Conservation (phyloP, 139 green algal species). For the Chlorella sp. region DNA sequence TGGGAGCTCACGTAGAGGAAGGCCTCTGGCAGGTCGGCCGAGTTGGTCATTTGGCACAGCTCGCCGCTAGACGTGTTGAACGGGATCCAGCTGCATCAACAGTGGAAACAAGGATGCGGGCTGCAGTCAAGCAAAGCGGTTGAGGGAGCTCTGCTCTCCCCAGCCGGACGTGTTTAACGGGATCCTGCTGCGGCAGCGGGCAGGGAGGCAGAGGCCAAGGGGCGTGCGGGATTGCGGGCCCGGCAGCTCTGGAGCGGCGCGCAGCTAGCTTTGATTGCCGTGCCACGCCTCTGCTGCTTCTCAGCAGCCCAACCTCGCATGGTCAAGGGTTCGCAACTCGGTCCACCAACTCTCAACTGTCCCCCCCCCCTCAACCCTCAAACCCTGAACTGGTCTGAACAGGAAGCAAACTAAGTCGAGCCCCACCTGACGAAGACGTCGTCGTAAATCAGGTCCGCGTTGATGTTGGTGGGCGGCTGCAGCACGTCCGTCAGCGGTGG, state of each 20-base stretch:
- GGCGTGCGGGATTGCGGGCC: no score
- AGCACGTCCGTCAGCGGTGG: neutral
- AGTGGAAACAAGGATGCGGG: no score
- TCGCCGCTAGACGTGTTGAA: constrained; percentile 2
- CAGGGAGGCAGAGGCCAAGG: neutral
- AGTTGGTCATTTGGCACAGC: constrained; percentile 17
- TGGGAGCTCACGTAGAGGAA: constrained; percentile 12
- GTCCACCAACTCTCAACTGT: no score
- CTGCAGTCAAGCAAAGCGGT: neutral
- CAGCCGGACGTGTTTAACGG: no score
- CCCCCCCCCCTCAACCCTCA: no score
- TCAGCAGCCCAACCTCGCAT: neutral
- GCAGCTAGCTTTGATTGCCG: no score
- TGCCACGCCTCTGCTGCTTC: neutral
- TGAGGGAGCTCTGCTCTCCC: no score
- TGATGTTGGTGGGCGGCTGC: neutral
- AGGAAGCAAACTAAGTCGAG: no score
- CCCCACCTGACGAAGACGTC: constrained; percentile 23
- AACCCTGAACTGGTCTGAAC: no score
- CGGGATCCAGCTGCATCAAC: constrained; percentile 22
- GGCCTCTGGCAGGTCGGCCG: constrained; percentile 18
- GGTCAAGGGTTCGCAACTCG: no score
- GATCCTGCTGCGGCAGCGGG: no score
- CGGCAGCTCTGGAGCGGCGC: no score
- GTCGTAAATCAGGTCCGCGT: neutral